Evolutionary conservation across 352 stramenopile species (phyloP), one percentile per base, ranked within the genome.

Genomic region (Phytophthora hibernalis): DNA sequence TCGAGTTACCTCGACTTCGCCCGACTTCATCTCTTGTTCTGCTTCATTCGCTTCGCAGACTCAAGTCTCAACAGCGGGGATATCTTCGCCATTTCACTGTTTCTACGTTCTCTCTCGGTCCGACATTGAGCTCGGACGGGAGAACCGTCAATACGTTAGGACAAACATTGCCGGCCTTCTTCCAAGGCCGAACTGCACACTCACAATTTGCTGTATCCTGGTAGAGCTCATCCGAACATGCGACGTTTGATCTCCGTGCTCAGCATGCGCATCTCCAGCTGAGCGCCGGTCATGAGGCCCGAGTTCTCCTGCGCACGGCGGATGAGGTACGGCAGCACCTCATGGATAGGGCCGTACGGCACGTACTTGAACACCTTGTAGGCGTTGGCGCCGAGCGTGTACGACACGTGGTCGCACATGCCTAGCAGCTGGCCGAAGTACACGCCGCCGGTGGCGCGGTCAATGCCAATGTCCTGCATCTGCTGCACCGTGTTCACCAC

Each of bases 291-390:
- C 78, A 98, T 92, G 45, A 98, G 69, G 4, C 84, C 91, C 70
- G 83, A 93, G 82, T 99, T 99, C 70, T 99, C 98, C 68, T 98
- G 90, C 5, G 97, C 97, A 50, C 98, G 91, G 22, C 98, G 93
- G 51, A 99, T 89, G 4, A 99, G 80, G 76, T 99, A 99, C 21
- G 98, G 97, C 65, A 99, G 87, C 28, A 99, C 96, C 70, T 99
- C 91, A 33, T 96, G 70, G 10, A 99, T 97, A 35, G 96, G 79
- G 11, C 98, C 98, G 76, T 99, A 99, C 24, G 97, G 98, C 33
- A 99, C 80, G 71, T 99, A 99, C 83, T 99, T 99, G 84, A 97
- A 99, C 37, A 95, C 95, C 70, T 93, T 93, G 76, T 97, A 99
- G 16, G 85, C 85, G 47, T 93, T 68, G n/a, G 74, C 76, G 35